phyloP scores from a whole-genome alignment of 306 rosid genomes.

The Ormosia emarginata region DNA sequence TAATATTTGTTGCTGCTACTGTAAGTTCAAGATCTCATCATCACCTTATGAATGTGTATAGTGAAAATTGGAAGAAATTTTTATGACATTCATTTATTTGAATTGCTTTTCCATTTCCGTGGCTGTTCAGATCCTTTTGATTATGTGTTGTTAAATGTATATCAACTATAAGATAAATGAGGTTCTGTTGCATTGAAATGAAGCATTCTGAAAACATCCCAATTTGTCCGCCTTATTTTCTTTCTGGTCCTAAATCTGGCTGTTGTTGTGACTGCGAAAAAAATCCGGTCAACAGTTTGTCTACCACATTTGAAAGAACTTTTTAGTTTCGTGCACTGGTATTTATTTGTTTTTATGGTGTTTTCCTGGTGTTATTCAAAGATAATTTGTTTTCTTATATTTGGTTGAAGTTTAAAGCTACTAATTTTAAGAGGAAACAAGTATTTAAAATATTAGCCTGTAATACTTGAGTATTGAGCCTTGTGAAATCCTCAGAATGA shows the following conservation, averaged over 20 bases:
- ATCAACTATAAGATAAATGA: neutral
- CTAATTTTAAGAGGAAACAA: neutral
- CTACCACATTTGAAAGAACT: neutral
- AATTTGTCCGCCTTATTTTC: neutral
- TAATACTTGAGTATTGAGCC: neutral
- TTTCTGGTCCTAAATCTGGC: neutral
- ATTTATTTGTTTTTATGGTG: neutral
- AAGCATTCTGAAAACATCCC: neutral
- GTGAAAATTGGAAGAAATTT: neutral
- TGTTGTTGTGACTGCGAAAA: neutral
- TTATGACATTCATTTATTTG: neutral
- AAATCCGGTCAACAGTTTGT: neutral
- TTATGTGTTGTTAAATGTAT: neutral
- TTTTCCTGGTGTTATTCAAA: neutral
- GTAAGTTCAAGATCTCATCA: slow-evolving; percentile 53
- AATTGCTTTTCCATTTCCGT: slow-evolving; percentile 2
- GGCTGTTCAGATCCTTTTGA: neutral
- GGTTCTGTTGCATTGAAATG: neutral
- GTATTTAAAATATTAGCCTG: neutral
- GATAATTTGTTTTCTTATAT: neutral
- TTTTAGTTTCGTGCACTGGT: neutral
- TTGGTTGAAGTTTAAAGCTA: neutral
- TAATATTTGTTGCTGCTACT: slow-evolving; percentile 90
- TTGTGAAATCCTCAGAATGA: neutral
- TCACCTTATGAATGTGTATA: slow-evolving; percentile 10